These are phyloP conservation scores for Xerocomellus amylosporus DNA, from an alignment of 768 basidiomycete genomes.

Conservation along the genomic window DNA sequence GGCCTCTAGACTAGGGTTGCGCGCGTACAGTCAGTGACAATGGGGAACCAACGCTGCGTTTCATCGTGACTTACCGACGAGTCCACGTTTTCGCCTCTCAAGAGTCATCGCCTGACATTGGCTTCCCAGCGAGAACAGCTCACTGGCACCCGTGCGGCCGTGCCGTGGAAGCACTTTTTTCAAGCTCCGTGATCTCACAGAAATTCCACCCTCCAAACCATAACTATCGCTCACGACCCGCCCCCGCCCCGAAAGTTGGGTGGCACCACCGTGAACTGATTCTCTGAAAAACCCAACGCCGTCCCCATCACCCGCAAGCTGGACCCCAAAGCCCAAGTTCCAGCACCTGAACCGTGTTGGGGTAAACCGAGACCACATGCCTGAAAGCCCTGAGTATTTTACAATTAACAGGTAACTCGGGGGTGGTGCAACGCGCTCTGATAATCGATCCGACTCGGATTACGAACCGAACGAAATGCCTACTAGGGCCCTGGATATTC, in stretches of 20 bases:
- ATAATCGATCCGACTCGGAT: too few species aligned
- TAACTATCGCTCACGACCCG: slow-evolving; percentile 19
- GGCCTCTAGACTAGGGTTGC: too few species aligned
- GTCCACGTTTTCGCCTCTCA: slow-evolving; percentile 46
- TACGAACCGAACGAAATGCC: too few species aligned
- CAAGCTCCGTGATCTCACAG: too few species aligned
- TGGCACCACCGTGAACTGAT: slow-evolving; percentile 48
- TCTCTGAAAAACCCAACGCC: slow-evolving; percentile 36
- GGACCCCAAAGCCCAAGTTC: neutral
- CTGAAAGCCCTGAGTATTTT: too few species aligned
- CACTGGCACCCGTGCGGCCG: too few species aligned
- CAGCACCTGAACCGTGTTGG: too few species aligned
- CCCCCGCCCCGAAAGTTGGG: slow-evolving; percentile 27
- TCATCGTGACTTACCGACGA: slow-evolving; percentile 51
- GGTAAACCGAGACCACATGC: too few species aligned
- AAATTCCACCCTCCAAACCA: slow-evolving; percentile 2
- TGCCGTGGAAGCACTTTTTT: too few species aligned
- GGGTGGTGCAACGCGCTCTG: too few species aligned
- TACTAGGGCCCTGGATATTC: too few species aligned
- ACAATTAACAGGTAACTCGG: too few species aligned
- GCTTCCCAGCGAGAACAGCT: slow-evolving; percentile 51
- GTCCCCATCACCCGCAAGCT: slow-evolving; percentile 18
- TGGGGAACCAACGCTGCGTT: neutral
- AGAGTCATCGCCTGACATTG: slow-evolving; percentile 42
- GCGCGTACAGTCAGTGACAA: neutral